phyloP scores from a whole-genome alignment of 2,329 filamentous ascomycete genomes.

The Talaromyces verruculosus region DNA sequence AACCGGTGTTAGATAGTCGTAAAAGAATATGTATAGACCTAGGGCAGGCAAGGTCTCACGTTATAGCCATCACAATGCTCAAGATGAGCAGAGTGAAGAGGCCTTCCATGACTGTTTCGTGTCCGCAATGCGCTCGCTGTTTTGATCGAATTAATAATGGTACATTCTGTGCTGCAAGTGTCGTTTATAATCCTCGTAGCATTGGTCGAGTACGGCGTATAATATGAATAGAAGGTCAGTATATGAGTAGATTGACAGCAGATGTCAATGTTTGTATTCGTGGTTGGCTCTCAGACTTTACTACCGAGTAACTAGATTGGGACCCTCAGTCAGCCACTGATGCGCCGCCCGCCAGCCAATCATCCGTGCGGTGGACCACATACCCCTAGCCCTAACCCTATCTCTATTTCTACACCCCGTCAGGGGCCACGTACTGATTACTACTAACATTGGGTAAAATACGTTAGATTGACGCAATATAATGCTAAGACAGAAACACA shows the following conservation, averaged over 20 bases:
- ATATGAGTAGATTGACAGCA: not conserved
- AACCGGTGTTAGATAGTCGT: not conserved
- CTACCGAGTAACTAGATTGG: too few relatives aligned
- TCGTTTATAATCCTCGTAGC: too few relatives aligned
- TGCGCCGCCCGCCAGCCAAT: not conserved
- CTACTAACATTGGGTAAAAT: not conserved
- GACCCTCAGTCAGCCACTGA: not conserved
- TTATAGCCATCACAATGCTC: slow-evolving; percentile 65
- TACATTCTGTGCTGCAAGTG: slow-evolving; percentile 14
- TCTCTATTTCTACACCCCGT: not conserved
- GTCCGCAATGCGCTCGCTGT: slow-evolving; percentile 14
- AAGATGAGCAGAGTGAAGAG: slow-evolving; percentile 64
- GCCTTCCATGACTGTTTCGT: slow-evolving; percentile 53
- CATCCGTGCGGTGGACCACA: not conserved
- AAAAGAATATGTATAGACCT: not conserved
- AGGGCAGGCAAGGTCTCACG: slow-evolving; percentile 46
- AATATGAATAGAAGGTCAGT: too few relatives aligned
- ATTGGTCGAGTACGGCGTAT: not conserved
- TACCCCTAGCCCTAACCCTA: not conserved
- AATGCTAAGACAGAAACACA: not conserved
- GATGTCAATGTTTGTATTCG: slow-evolving; percentile 2
- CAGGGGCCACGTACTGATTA: not conserved
- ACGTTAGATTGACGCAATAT: not conserved
- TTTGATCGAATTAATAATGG: slow-evolving; percentile 1
- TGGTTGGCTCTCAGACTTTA: not conserved